Evolutionary conservation across 2,329 filamentous ascomycete genomes (phyloP).

Genomic region (Parastagonospora nodorum): DNA sequence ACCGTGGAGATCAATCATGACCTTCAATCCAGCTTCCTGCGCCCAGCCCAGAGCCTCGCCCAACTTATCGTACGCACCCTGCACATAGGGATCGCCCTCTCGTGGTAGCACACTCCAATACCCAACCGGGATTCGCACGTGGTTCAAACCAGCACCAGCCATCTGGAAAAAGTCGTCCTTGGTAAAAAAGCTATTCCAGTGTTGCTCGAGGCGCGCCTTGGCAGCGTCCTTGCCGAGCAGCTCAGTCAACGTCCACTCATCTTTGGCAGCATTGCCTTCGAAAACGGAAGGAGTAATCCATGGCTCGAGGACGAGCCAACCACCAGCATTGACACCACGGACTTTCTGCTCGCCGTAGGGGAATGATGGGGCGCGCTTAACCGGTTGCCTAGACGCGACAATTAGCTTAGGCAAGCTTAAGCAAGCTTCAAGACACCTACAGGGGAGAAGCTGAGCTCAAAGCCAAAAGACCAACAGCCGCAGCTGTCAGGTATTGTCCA

Average conservation of each 20-base stretch:
- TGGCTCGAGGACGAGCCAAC: slow-evolving; percentile 68
- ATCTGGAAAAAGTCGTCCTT: slow-evolving; percentile 62
- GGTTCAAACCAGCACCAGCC: slow-evolving; percentile 62
- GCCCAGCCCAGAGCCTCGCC: slow-evolving; percentile 66
- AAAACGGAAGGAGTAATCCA: slow-evolving; percentile 69
- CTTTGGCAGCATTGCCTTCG: slow-evolving; percentile 58
- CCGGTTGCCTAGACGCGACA: slow-evolving; percentile 18
- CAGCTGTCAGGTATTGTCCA: slow-evolving; percentile 28
- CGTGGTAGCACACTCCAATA: slow-evolving; percentile 65
- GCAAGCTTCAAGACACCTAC: slow-evolving; percentile 18
- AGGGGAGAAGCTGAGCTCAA: slow-evolving; percentile 38
- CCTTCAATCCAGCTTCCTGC: slow-evolving; percentile 61
- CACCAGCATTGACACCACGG: slow-evolving; percentile 68
- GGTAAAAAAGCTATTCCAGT: slow-evolving; percentile 66
- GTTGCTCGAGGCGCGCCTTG: slow-evolving; percentile 53
- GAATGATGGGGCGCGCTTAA: slow-evolving; percentile 51
- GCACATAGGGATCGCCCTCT: slow-evolving; percentile 64
- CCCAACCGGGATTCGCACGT: slow-evolving; percentile 68
- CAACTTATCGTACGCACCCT: slow-evolving; percentile 64
- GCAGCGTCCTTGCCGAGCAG: slow-evolving; percentile 57
- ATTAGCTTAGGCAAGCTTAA: background rate
- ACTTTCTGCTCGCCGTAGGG: slow-evolving; percentile 61
- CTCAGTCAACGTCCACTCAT: slow-evolving; percentile 62
- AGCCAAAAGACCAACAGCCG: slow-evolving; percentile 37
- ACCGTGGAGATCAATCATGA: slow-evolving; percentile 71